Evolutionary conservation across 2,329 filamentous ascomycete species (phyloP).

Genomic region (Rutstroemia sp.): DNA sequence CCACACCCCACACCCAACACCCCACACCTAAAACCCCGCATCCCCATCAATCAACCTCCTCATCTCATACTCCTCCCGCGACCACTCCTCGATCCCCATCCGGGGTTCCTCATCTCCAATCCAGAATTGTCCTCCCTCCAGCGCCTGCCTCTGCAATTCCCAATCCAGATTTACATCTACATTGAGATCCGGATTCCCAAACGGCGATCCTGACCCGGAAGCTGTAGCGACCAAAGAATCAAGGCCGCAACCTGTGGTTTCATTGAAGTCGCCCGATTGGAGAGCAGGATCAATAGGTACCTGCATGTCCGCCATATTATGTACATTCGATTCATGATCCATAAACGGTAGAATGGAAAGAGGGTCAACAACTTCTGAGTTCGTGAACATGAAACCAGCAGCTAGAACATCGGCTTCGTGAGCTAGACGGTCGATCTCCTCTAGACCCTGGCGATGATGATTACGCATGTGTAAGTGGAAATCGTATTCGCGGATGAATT

Average conservation of each 20-base stretch:
- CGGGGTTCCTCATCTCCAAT: conserved; percentile 19
- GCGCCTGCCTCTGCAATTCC: conserved; percentile 21
- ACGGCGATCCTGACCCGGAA: neutral
- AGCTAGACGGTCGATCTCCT: conserved; percentile 1
- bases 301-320: neutral
- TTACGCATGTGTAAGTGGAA: conserved; percentile 47
- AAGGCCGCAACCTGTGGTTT: neutral
- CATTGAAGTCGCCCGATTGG: neutral
- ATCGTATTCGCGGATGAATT: conserved; percentile 51
- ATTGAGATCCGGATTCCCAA: neutral
- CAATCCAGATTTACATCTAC: conserved; percentile 19
- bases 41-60: conserved; percentile 22
- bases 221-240: no score
- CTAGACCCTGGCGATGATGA: conserved; percentile 27
- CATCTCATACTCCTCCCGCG: conserved; percentile 24
- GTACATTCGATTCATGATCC: neutral
- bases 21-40: neutral
- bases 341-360: conserved; percentile 1
- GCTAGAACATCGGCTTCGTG: neutral
- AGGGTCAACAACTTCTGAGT: neutral
- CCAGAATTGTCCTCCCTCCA: conserved; percentile 24
- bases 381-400: neutral
- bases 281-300: conserved; percentile 1
- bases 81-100: conserved; percentile 1
- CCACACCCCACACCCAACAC: neutral